Percentiles rank a stretch among this genome's conserved stretches.
phyloP scores from a whole-genome alignment of 768 basidiomycete genomes.

The Boletales sp. region DNA sequence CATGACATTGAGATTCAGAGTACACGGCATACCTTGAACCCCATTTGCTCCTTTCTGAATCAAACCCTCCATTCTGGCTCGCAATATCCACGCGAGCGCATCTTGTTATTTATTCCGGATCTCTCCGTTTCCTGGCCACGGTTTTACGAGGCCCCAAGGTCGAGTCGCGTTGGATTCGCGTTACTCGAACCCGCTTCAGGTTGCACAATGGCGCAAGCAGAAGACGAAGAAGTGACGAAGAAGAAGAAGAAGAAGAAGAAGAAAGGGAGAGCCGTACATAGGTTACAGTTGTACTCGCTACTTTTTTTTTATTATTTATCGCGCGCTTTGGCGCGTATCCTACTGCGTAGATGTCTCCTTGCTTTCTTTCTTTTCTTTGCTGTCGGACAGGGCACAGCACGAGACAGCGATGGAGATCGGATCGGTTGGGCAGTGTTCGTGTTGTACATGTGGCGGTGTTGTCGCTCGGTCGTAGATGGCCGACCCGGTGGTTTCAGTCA shows the following conservation, averaged over 20 bases:
- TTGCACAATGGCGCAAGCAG: background rate
- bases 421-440: no score
- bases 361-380: no score
- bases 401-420: no score
- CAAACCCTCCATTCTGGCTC: constrained; percentile 5
- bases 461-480: no score
- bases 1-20: constrained; percentile 13
- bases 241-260: background rate
- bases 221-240: no score
- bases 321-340: no score
- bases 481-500: no score
- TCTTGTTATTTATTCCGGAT: constrained; percentile 27
- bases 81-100: constrained; percentile 4
- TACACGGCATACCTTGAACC: constrained; percentile 11
- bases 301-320: constrained; percentile 14
- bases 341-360: no score
- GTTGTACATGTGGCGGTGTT: no score
- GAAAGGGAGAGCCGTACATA: constrained; percentile 11
- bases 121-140: constrained; percentile 12
- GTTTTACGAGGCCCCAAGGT: constrained; percentile 4
- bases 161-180: background rate
- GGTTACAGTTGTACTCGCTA: constrained; percentile 12
- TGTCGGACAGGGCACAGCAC: no score
- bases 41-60: constrained; percentile 20
- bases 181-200: constrained; percentile 4